Base-by-base conservation (phyloP, 768 basidiomycete genomes). In the Phylloporus arenicola region DNA sequence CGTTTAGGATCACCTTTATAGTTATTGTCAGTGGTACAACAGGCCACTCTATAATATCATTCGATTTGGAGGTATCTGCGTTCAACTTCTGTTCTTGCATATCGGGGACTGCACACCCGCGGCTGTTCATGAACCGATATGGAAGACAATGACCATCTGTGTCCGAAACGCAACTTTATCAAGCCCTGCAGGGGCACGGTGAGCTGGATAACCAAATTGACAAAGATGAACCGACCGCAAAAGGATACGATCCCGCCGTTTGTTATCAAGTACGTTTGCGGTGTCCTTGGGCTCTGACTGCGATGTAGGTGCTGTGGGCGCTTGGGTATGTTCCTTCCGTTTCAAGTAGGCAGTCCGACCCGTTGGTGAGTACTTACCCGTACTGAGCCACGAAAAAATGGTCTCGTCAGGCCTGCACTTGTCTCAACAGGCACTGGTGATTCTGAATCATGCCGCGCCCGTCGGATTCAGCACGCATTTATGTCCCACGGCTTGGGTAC, bases 1-100 rank as follows among this genome's bases (percentile, higher is more conserved):
- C 43, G 24, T 27, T 43, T 38, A 63, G 46, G 50, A 55, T 52
- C 51, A 57, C 50, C 51, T 64, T 52, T n/a, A 60, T 54, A 39
- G 56, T 20, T 57, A 62, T 52, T 57, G 46, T 55, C 41, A 35
- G 52, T 38, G 48, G 50, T 40, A 52, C 31, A 16, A 48, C 43
- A 48, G 8, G 38, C 48, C 44, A 37, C 25, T 41, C 50, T 33
- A 40, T 59, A 64, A 65, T 63, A 45, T 40, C 25, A 58, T 45
- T 39, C 35, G 20, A 37, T 34, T 24, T 9, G 39, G 30, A 48
- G 24, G n/a, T 41, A n/a, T 40, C 4, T 22, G 9, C 19, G 29
- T 6, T 11, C 10, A 30, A 11, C 22, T 45, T 17, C 17, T 30
- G 30, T 20, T 40, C 25, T 46, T 51, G 9, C 24, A 10, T 31